Base-by-base conservation (phyloP, 257 asterid species). In the Solanum boliviense region DNA sequence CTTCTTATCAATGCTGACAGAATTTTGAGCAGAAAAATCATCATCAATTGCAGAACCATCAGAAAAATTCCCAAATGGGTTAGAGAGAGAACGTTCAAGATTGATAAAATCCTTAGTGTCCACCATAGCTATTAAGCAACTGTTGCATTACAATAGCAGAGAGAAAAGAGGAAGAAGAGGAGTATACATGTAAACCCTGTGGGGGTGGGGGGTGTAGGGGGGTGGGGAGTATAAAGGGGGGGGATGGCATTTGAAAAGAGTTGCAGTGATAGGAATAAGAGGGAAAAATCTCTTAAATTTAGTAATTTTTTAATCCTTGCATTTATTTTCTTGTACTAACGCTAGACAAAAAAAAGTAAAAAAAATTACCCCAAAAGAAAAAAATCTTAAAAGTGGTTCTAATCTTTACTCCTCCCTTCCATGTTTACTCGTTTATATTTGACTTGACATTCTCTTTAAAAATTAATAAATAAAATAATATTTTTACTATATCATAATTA, bases 241-340 rank as follows among this genome's bases (percentile, higher is more conserved):
- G 86, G 84, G 87, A 39, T 89, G 71, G 86, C 87, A 84, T 90
- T 91, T 91, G 92, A 90, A 91, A 75, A 46, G 89, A 74, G 76
- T 48, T 86, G 78, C 67, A 91, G 76, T 38, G 90, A 88, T 86
- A 52, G 89, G 86, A 90, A 87, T 83, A 90, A 90, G 93, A 91
- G 92, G 93, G 92, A 91, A 91, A 89, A 84, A 44, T n/a, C 31
- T 86, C 84, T 74, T 46, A 39, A 73, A 46, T 38, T 67, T 84
- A 68, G 89, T 46, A 88, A 91, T 76, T 60, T 78, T 89, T 36
- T 86, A 7, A 79, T 79, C 46, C 60, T n/a, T 75, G 27, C 9
- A 84, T 60, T 38, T 35, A 62, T 85, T 85, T 67, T 76, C 46
- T 84, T 79, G 41, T 35, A 76, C 67, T 89, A 85, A 74, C 78